phyloP scores from a whole-genome alignment of 129 eudicot genomes.

The Ambrosia artemisiifolia region DNA sequence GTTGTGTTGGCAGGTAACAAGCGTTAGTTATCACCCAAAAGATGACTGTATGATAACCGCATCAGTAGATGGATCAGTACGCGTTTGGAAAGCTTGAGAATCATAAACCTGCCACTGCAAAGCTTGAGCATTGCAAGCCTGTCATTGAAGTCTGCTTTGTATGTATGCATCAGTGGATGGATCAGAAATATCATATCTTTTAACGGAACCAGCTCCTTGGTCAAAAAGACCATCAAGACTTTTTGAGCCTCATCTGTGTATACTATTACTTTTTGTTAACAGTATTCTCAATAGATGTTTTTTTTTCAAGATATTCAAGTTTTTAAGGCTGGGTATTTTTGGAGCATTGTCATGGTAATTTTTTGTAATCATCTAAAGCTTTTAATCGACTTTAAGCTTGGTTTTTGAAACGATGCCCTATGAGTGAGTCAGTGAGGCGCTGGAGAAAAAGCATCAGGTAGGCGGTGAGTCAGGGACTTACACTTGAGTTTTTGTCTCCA shows the following conservation, averaged over 20 bases:
- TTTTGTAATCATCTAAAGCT: background rate
- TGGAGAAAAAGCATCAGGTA: no score
- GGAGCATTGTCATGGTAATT: background rate
- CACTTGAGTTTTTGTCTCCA: no score
- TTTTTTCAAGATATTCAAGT: background rate
- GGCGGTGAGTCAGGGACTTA: no score
- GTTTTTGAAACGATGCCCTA: no score
- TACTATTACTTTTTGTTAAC: background rate
- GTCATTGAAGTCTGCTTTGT: background rate
- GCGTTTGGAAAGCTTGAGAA: conserved; percentile 73
- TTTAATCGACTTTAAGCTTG: no score
- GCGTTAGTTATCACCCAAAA: conserved; percentile 94
- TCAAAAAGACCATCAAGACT: background rate
- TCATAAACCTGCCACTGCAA: conserved; percentile 21
- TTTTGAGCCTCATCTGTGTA: background rate
- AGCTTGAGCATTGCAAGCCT: conserved; percentile 24
- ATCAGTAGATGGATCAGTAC: conserved; percentile 88
- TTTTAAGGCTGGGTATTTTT: background rate
- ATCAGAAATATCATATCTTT: background rate
- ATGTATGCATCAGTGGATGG: background rate
- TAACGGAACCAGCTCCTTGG: background rate
- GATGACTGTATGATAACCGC: conserved; percentile 85
- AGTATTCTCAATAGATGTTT: background rate
- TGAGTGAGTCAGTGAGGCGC: no score
- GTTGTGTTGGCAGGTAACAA: conserved; percentile 70